Percentiles rank a stretch among this genome's conserved stretches.
Evolutionary conservation across 192 early-diverging fungal species (phyloP).

Genomic region (Pilobolus umbonatus): DNA sequence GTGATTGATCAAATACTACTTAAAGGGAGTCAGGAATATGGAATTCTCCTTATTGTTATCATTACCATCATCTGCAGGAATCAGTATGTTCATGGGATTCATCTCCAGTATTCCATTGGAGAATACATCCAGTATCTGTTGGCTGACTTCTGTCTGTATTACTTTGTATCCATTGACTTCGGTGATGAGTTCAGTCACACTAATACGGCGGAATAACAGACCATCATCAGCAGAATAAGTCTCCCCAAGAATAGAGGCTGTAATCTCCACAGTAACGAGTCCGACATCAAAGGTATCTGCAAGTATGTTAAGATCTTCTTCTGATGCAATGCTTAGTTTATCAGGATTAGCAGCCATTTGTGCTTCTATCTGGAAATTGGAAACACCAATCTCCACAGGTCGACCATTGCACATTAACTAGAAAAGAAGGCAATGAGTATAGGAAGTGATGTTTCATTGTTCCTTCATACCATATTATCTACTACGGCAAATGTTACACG

Average conservation of each 20-base stretch:
- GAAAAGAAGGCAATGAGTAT: conserved; percentile 10
- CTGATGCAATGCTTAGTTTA: conserved; percentile 35
- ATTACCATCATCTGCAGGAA: neutral
- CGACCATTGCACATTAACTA: conserved; percentile 51
- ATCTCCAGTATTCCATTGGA: conserved; percentile 35
- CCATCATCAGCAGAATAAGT: conserved; percentile 36
- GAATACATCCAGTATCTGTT: conserved; percentile 55
- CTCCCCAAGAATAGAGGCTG: conserved; percentile 39
- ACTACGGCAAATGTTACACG: conserved; percentile 53
- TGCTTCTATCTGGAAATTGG: conserved; percentile 38
- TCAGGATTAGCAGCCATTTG: conserved; percentile 37
- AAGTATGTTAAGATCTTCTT: conserved; percentile 38
- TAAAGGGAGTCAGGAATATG: neutral
- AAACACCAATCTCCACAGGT: conserved; percentile 39
- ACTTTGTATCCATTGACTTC: conserved; percentile 53
- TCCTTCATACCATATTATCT: conserved; percentile 50
- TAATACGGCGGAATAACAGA: conserved; percentile 43
- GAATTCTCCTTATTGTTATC: neutral
- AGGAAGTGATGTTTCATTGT: neutral
- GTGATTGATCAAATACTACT: neutral
- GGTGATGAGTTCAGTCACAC: conserved; percentile 40
- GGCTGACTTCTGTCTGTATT: conserved; percentile 44
- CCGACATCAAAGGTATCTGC: conserved; percentile 46
- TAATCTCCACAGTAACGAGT: conserved; percentile 51
- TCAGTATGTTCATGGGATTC: neutral